These are phyloP conservation scores for Aspergillus felis DNA, from an alignment of 2,329 filamentous ascomycete species.

Conservation along the genomic window DNA sequence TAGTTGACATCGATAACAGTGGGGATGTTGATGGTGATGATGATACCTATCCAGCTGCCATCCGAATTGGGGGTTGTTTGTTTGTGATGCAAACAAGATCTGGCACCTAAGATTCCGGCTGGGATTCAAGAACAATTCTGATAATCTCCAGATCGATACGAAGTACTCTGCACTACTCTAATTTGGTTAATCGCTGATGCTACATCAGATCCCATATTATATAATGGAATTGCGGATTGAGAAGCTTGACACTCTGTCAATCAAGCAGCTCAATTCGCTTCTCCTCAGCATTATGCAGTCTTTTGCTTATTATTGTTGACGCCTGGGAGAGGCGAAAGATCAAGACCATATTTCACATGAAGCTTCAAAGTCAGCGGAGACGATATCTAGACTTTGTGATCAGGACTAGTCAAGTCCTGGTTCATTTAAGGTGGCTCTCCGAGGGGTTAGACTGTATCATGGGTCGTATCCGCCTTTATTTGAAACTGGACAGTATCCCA, in stretches of 20 bases:
- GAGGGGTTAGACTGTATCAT: background rate
- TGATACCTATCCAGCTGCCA: background rate
- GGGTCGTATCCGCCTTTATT: background rate
- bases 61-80: constrained; percentile 15
- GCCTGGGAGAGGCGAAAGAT: background rate
- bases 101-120: background rate
- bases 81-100: constrained; percentile 17
- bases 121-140: background rate
- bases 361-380: background rate
- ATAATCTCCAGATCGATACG: background rate
- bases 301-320: background rate
- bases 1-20: background rate
- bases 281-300: background rate
- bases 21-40: constrained; percentile 2
- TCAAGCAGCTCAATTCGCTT: too few relatives aligned
- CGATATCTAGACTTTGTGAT: background rate
- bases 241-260: too few relatives aligned
- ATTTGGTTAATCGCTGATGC: background rate
- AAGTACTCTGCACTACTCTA: background rate
- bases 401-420: background rate
- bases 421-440: background rate
- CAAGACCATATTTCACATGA: background rate
- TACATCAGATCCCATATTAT: background rate
- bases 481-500: background rate
- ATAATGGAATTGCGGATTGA: too few relatives aligned